These are phyloP conservation scores for Chalciporus sp. DNA, from an alignment of 1,284 basidiomycete species.

Conservation along the genomic window DNA sequence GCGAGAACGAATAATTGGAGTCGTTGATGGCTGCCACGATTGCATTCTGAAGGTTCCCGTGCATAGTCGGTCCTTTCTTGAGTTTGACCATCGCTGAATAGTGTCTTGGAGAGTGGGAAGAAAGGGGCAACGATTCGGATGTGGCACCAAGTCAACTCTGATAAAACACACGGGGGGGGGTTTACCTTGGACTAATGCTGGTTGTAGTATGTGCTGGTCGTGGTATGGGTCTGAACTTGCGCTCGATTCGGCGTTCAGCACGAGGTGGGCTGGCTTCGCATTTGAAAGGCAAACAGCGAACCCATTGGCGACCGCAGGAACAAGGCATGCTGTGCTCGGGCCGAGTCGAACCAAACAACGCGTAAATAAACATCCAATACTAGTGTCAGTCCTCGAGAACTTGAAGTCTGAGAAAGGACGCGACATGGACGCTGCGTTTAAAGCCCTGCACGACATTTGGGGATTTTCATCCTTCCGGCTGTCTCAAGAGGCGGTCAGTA, in stretches of 20 bases:
- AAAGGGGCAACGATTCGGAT: background rate
- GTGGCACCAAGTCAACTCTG: background rate
- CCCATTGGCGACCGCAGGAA: too few relatives aligned
- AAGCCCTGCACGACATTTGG: conserved; percentile 25
- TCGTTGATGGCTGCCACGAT: conserved; percentile 32
- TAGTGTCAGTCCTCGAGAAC: too few relatives aligned
- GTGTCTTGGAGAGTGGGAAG: background rate
- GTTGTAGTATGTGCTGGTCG: background rate
- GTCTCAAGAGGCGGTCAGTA: conserved; percentile 38
- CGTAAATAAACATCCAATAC: conserved; percentile 2
- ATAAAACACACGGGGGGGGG: background rate
- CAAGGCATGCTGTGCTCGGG: too few relatives aligned
- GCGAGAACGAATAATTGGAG: conserved; percentile 27
- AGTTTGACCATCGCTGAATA: conserved; percentile 20
- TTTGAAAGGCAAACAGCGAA: too few relatives aligned
- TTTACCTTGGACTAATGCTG: conserved; percentile 1
- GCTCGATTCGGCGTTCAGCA: background rate
- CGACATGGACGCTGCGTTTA: conserved; percentile 36
- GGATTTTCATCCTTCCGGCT: conserved; percentile 34
- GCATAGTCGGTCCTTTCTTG: conserved; percentile 19
- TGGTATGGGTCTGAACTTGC: background rate
- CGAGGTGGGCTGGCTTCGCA: background rate
- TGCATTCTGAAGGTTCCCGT: conserved; percentile 25
- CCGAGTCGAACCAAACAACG: conserved; percentile 9
- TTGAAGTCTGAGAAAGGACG: background rate